These are phyloP conservation scores for Hypoxylon lienhwacheense DNA, from an alignment of 495 filamentous ascomycete genomes.

Conservation along the genomic window DNA sequence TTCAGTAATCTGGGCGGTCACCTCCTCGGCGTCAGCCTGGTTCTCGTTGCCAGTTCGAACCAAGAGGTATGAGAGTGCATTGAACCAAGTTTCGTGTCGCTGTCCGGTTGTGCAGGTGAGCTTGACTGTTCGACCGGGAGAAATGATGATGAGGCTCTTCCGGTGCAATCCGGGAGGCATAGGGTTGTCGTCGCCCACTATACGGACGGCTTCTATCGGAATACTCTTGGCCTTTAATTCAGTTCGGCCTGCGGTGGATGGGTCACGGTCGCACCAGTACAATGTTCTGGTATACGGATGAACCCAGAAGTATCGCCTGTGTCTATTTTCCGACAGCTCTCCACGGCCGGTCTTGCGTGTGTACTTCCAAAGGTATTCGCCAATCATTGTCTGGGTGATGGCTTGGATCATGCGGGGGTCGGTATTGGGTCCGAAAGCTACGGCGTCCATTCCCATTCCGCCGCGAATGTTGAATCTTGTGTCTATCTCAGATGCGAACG, in stretches of 20 bases:
- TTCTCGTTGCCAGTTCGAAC: slow-evolving; percentile 67
- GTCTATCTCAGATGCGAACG: slow-evolving; percentile 92
- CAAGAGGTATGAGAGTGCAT: slow-evolving; percentile 90
- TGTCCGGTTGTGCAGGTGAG: slow-evolving; percentile 93
- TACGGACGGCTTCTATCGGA: slow-evolving; percentile 86
- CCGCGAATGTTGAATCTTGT: slow-evolving; percentile 77
- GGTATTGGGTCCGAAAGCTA: slow-evolving; percentile 65
- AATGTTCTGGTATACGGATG: slow-evolving; percentile 96
- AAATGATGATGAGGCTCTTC: slow-evolving; percentile 87
- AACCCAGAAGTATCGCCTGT: slow-evolving; percentile 97
- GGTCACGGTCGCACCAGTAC: slow-evolving; percentile 95
- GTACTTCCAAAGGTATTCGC: slow-evolving; percentile 98
- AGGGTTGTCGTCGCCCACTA: slow-evolving; percentile 94
- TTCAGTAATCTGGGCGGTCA: slow-evolving; percentile 59
- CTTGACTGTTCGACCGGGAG: slow-evolving; percentile 83
- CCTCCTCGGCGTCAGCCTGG: slow-evolving; percentile 59
- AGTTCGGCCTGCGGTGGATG: slow-evolving; percentile 70
- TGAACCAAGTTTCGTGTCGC: slow-evolving; percentile 98
- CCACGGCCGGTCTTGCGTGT: slow-evolving; percentile 86
- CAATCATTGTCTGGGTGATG: slow-evolving; percentile 99
- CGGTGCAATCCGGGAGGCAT: slow-evolving; percentile 92
- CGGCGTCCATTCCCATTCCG: slow-evolving; percentile 58
- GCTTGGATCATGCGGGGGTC: slow-evolving; percentile 99
- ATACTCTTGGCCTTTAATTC: slow-evolving; percentile 93
- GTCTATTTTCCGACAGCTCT: slow-evolving; percentile 82